These are phyloP conservation scores for Apiospora hydei DNA, from an alignment of 2,329 filamentous ascomycete genomes.

Conservation along the genomic window DNA sequence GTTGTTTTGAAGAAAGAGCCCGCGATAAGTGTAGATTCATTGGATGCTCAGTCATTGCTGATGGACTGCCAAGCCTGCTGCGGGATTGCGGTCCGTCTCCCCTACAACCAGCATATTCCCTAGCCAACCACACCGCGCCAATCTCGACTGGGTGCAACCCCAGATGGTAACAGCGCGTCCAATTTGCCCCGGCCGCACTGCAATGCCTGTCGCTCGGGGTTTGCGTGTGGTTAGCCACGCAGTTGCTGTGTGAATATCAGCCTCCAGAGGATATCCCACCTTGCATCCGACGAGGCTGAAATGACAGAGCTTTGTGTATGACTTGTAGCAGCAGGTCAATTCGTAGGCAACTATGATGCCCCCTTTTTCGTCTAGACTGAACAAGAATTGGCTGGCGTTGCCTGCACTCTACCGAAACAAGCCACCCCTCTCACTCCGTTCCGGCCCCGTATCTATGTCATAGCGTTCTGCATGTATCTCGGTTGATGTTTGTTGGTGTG, in stretches of 20 bases:
- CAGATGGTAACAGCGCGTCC: neutral
- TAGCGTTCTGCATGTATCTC: neutral
- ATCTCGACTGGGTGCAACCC: conserved; percentile 15
- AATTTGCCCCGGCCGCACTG: neutral
- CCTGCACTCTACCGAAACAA: neutral
- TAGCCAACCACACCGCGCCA: neutral
- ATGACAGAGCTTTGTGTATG: neutral
- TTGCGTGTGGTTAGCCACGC: conserved; percentile 7
- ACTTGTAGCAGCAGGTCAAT: conserved; percentile 2
- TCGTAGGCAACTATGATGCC: neutral
- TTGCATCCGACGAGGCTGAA: conserved; percentile 18
- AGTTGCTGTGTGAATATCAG: neutral
- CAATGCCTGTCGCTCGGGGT: neutral
- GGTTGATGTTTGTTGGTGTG: neutral
- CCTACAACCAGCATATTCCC: neutral
- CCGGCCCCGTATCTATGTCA: neutral
- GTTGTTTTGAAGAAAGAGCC: neutral
- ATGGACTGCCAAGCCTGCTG: conserved; percentile 1
- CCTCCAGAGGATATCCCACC: conserved; percentile 7
- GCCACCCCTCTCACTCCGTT: neutral
- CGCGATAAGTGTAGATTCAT: neutral
- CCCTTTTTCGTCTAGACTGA: neutral
- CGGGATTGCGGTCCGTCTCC: conserved; percentile 12
- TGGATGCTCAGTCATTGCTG: neutral
- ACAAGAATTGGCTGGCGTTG: neutral